phyloP scores from a whole-genome alignment of 495 filamentous ascomycete species.

The Entonaema liquescens region DNA sequence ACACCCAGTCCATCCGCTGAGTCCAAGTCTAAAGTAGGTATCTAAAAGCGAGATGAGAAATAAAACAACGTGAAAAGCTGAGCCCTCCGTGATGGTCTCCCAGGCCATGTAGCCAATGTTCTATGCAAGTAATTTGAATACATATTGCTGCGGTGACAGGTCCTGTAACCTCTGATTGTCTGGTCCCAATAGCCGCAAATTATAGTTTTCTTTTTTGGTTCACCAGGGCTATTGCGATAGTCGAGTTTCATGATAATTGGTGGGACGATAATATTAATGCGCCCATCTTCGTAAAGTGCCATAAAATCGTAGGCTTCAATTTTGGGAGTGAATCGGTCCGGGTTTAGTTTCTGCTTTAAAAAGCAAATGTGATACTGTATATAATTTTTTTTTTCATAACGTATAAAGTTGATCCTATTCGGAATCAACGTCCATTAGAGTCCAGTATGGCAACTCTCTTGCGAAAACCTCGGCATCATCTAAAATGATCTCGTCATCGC shows the following conservation, averaged over 20 bases:
- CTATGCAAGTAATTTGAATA: constrained; percentile 42
- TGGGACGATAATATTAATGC: constrained; percentile 7
- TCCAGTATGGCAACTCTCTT: constrained; percentile 60
- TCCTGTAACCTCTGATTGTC: constrained; percentile 12
- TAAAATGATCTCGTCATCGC: constrained; percentile 58
- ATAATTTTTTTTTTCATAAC: constrained; percentile 25
- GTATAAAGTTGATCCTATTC: constrained; percentile 44
- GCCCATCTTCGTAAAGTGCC: constrained; percentile 25
- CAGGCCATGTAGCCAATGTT: constrained; percentile 42
- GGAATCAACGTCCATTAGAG: constrained; percentile 58
- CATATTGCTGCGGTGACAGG: constrained; percentile 20
- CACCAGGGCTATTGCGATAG: constrained; percentile 14
- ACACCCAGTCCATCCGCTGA: constrained; percentile 15
- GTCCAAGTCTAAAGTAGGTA: constrained; percentile 48
- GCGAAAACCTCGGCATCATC: constrained; percentile 53
- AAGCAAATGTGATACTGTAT: constrained; percentile 10
- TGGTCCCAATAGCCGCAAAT: constrained; percentile 1
- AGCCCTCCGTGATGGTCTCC: constrained; percentile 24
- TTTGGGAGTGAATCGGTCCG: background rate
- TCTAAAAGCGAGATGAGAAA: constrained; percentile 44
- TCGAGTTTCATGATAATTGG: constrained; percentile 2
- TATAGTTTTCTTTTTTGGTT: constrained; percentile 6
- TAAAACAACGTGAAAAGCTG: constrained; percentile 17
- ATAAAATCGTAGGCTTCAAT: constrained; percentile 32
- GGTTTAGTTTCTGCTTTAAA: constrained; percentile 8